Base-by-base conservation (phyloP, 2,329 filamentous ascomycete species). In the Penicillium sp. region DNA sequence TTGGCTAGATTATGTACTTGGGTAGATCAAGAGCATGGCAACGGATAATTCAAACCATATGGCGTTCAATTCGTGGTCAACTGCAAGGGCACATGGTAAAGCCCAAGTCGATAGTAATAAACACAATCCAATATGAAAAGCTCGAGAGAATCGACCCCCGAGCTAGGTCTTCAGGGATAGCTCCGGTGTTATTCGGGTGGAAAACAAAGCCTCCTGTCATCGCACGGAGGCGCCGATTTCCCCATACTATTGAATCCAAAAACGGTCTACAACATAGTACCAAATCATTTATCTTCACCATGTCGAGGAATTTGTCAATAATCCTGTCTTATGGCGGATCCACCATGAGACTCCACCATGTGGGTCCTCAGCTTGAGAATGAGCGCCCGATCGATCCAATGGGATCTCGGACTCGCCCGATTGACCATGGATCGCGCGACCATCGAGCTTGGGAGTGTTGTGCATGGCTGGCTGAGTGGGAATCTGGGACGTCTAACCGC, bases 391-490 rank as follows among this genome's bases (percentile, higher is more conserved):
- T 63, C 16, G 29, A 23, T 11, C 61, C 60, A 65, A 62, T 63
- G 8, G 40, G 1, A n/a, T 23, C n/a, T 13, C 19, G 32, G 30
- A 27, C 4, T 19, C 53, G 56, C 14, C 39, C 57, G 58, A 63
- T 63, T 35, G 44, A 4, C 50, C 26, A 42, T 47, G 34, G 47
- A 62, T 65, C 61, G 57, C 32, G 40, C 10, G 34, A 4, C 7
- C 44, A 58, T 60, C 57, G 50, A 47, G 45, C 36, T 30, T 30
- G 41, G 2, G 41, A 35, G 61, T 65, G 62, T 64, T 49, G 53
- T 63, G 62, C 62, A 64, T 64, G 62, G 60, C 61, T 65, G 62
- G 61, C 61, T 64, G 62, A 65, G 53, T 51, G 47, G 44, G 45
- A 57, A 59, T 52, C 48, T 29, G 51, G 50, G 51, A 56, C 59